Base-by-base conservation (phyloP, 1,139 yeast genomes). In the Lizanozyma gosingica region DNA sequence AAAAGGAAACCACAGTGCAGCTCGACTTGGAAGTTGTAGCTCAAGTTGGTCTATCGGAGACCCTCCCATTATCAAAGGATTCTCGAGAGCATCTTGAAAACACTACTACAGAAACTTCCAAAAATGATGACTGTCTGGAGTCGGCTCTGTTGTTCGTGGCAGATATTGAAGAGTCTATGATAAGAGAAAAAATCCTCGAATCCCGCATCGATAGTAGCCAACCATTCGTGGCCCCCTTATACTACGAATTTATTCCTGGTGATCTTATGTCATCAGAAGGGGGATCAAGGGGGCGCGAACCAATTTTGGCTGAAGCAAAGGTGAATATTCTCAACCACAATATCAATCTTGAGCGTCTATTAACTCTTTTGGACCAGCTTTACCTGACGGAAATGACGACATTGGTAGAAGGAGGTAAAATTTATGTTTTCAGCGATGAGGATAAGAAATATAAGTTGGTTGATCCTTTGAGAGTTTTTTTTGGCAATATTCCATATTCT, bases 401-500 rank as follows among this genome's bases (percentile, higher is more conserved):
- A 6, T 22, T 11, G 11, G 11, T 22, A 22, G 29, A 22, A 22
- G 29, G 29, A 22, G 29, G 29, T 22, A 22, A 22, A 22, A 11
- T 22, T 22, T 22, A 22, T 11, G 29, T 22, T 22, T 22, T 22
- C 29, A 22, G 29, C 11, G 29, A 22, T 6, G 29, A 22, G 29
- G 29, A 22, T 22, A 6, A 22, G 11, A 22, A 11, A 22, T 22
- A 22, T 11, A 22, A 6, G 29, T 22, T 22, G 29, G 29, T 65
- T 2, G 63, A 66, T 42, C 61, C 71, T 1, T 52, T 63, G 36
- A 51, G 72, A 8, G 45, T 67, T 16, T 67, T 66, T 45, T 54
- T 67, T 15, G 73, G 73, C 1, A 67, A 67, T 47, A 62, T 67
- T 8, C 73, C 73, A 1, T 67, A 61, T 45, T 47, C 63, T 3